phyloP scores from a whole-genome alignment of 73 alveolate species.

The Tetrahymena elliotti region DNA sequence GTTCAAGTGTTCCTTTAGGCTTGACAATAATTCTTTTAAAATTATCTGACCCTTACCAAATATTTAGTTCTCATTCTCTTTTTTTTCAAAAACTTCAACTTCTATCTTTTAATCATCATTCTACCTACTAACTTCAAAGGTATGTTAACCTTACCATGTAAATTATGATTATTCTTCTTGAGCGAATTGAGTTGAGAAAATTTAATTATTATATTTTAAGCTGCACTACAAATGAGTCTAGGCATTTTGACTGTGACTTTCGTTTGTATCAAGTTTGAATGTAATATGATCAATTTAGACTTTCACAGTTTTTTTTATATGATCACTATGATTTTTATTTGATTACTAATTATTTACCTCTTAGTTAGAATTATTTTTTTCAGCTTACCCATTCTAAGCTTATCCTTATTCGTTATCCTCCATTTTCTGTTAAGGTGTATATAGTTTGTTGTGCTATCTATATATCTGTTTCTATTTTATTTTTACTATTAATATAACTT shows the following conservation, averaged over 20 bases:
- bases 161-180: background rate
- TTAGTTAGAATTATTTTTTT: background rate
- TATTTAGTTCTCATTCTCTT: background rate
- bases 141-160: background rate
- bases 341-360: too few species aligned
- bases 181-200: background rate
- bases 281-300: background rate
- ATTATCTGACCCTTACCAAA: background rate
- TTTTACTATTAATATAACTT: background rate
- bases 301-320: background rate
- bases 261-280: too few species aligned
- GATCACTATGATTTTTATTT: background rate
- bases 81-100: background rate
- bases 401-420: background rate
- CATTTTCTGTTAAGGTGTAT: background rate
- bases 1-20: background rate
- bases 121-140: background rate
- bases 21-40: background rate
- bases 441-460: background rate
- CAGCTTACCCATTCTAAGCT: background rate
- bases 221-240: background rate
- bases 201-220: too few species aligned
- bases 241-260: background rate
- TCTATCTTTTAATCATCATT: background rate
- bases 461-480: background rate